A percentile compares a stretch with the other conserved stretches of the same genome.
Evolutionary conservation across 164 flowering plant species (phyloP).

Genomic region (Stephania japonica): DNA sequence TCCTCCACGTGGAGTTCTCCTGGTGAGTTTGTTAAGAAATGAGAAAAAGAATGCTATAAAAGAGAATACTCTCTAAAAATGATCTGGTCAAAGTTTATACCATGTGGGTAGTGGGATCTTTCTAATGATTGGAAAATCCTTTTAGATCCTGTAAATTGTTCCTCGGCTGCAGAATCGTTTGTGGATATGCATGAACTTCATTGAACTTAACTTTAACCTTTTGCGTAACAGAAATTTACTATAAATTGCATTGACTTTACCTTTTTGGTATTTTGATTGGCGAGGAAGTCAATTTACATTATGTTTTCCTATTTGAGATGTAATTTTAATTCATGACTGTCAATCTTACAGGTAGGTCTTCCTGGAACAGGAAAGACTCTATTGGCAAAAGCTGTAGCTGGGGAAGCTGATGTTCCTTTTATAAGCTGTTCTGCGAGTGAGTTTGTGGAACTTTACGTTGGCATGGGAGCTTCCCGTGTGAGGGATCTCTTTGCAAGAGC

Average conservation of each 20-base stretch:
- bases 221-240: slow-evolving; percentile 4
- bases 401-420: slow-evolving; percentile 98
- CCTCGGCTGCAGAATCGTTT: neutral
- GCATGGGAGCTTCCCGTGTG: slow-evolving; percentile 99
- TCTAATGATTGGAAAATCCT: neutral
- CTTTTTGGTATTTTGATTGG: neutral
- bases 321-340: slow-evolving; percentile 1
- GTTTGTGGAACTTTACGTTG: slow-evolving; percentile 95
- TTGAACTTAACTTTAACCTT: neutral
- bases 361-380: slow-evolving; percentile 99
- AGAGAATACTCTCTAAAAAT: neutral
- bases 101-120: neutral
- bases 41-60: neutral
- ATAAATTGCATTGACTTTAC: neutral
- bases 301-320: neutral
- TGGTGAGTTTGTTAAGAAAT: slow-evolving; percentile 57
- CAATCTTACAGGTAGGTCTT: slow-evolving; percentile 83
- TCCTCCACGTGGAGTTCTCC: slow-evolving; percentile 95
- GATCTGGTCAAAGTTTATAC: neutral
- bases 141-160: neutral
- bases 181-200: neutral
- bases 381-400: slow-evolving; percentile 97
- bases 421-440: slow-evolving; percentile 98
- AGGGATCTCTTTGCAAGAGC: slow-evolving; percentile 94
- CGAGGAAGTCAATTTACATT: no score